A percentile compares a stretch with the other conserved stretches of the same genome.
Conservation (phyloP, 306 rosid genomes). For the Cucurbita moschata region DNA sequence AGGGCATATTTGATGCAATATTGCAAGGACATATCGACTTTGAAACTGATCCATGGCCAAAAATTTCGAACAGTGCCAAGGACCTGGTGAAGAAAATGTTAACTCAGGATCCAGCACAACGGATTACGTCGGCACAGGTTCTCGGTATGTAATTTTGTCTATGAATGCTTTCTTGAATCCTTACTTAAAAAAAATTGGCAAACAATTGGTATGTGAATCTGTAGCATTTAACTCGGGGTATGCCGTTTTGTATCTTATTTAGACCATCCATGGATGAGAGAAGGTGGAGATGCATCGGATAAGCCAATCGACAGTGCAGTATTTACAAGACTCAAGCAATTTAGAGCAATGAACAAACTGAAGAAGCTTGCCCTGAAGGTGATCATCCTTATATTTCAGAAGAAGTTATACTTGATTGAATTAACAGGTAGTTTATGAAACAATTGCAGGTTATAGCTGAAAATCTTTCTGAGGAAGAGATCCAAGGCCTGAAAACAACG, state of each 20-base stretch:
- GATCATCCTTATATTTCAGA: not conserved
- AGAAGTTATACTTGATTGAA: not conserved
- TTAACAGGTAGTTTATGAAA: not conserved
- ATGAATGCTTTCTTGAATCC: not conserved
- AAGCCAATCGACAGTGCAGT: constrained; percentile 89
- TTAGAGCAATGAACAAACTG: constrained; percentile 86
- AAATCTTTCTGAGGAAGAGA: constrained; percentile 78
- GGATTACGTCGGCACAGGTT: constrained; percentile 65
- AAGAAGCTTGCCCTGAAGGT: constrained; percentile 75
- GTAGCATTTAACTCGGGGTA: not conserved
- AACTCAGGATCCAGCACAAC: constrained; percentile 61
- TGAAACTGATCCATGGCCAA: constrained; percentile 68
- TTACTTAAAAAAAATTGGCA: not conserved
- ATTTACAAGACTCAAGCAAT: constrained; percentile 88
- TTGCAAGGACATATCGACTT: constrained; percentile 67
- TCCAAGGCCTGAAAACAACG: constrained; percentile 81
- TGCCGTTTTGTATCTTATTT: constrained; percentile 1
- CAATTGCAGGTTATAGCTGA: constrained; percentile 68
- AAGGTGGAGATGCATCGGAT: constrained; percentile 83
- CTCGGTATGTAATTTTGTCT: constrained; percentile 32
- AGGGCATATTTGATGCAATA: constrained; percentile 78
- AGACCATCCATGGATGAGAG: constrained; percentile 94
- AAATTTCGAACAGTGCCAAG: constrained; percentile 72
- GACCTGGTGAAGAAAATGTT: constrained; percentile 71
- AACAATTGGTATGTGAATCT: not conserved